Base-by-base conservation (phyloP, 345 rosid species). In the Citrus australasica region DNA sequence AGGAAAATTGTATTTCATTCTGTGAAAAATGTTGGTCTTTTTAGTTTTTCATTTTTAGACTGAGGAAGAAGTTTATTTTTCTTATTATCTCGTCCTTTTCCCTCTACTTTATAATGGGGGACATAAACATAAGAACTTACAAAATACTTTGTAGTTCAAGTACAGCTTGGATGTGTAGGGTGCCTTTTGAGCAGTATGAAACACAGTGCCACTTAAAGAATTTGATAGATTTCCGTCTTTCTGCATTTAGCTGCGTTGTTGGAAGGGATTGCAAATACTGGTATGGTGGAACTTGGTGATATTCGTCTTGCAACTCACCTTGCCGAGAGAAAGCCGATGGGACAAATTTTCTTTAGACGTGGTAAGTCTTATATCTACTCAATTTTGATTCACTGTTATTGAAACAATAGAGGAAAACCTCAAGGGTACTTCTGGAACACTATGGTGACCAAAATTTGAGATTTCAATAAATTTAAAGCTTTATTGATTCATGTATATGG, bases 291-390 rank as follows among this genome's bases (percentile, higher is more conserved):
- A 84, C 89, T 95, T 79, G 90, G 91, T 40, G 93, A 95, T 56
- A 76, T 86, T 76, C 86, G 82, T 74, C 85, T 95, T 79, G 93
- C 92, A 59, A 82, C 89, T 40, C 85, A 89, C 84, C 89, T 95
- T 83, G 91, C 98, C 71, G 98, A 93, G 90, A 93, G 79, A 86
- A 95, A 87, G 80, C 89, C 95, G 71, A 89, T 90, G 0, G 96
- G 97, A 67, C 92, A 87, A 67, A 81, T 86, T 58, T 86, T 86
- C 85, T 95, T 92, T 73, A 87, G 93, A 78, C 86, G 83, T 80
- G 99, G 99, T 91, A 75, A 77, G 91, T 87, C 62, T 13, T 60
- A 37, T 70, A 46, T 13, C 7, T 67, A 77, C 27, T 48, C 22
- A 14, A 19, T 62, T 48, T 63, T 71, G 37, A 8, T 19, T 3